Evolutionary conservation across 2,329 filamentous ascomycete species (phyloP).

Genomic region (Aspergillus versicolor): DNA sequence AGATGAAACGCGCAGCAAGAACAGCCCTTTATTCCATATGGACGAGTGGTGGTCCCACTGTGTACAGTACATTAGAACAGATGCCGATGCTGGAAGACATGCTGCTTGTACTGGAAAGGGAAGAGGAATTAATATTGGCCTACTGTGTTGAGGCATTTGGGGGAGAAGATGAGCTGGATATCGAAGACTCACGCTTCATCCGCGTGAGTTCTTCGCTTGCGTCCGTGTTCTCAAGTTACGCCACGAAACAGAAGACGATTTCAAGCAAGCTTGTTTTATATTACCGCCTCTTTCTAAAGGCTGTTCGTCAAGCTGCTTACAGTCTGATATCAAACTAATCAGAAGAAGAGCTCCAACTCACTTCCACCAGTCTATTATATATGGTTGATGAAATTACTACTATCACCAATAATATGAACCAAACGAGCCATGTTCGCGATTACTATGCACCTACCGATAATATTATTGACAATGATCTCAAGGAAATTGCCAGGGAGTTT

Average conservation of each 20-base stretch:
- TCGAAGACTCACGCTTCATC: not conserved
- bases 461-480: not conserved
- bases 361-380: not conserved
- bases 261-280: not conserved
- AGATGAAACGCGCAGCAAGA: not conserved
- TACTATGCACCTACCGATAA: not conserved
- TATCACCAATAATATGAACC: not conserved
- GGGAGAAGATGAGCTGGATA: not conserved
- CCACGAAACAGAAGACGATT: not conserved
- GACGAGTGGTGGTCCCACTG: not conserved
- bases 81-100: not conserved
- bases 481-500: not conserved
- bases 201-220: not conserved
- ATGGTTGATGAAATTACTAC: not conserved
- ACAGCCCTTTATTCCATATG: not conserved
- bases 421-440: not conserved
- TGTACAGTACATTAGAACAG: not conserved
- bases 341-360: not conserved
- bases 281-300: not conserved
- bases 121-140: not conserved
- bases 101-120: not conserved
- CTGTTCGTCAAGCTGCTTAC: not conserved
- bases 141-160: not conserved
- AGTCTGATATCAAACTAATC: not conserved
- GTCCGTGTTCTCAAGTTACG: not conserved